A percentile compares a stretch with the other conserved stretches of the same genome.
phyloP scores from a whole-genome alignment of 2,329 filamentous ascomycete species.

The Pseudocercospora vitis region DNA sequence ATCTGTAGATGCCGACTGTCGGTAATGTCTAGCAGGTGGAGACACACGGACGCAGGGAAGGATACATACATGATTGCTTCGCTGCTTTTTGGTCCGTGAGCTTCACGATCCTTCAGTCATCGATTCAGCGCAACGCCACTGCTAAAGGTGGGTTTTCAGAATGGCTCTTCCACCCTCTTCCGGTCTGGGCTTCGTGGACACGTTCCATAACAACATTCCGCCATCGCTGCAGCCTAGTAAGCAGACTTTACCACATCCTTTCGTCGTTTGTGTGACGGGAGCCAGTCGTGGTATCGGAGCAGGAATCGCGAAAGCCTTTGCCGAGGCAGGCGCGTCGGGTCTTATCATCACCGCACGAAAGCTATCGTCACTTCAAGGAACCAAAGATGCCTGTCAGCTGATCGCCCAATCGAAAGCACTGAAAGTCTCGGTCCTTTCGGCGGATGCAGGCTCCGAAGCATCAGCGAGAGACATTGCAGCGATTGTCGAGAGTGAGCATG shows the following conservation, averaged over 20 bases:
- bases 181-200: conserved; percentile 7
- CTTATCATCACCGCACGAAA: conserved; percentile 35
- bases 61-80: no score
- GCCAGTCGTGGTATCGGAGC: conserved; percentile 36
- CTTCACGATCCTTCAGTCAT: no score
- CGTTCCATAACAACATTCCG: neutral
- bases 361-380: conserved; percentile 24
- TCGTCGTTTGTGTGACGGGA: conserved; percentile 36
- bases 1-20: no score
- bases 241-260: conserved; percentile 13
- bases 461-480: neutral
- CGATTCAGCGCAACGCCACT: no score
- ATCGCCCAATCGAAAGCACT: conserved; percentile 24
- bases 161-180: conserved; percentile 7
- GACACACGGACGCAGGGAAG: no score
- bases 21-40: no score
- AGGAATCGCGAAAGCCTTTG: conserved; percentile 36
- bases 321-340: conserved; percentile 31
- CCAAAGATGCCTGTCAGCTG: conserved; percentile 17
- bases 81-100: no score
- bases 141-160: no score
- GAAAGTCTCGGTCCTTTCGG: neutral
- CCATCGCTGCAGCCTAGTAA: neutral
- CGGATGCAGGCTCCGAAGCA: neutral
- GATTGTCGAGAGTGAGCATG: neutral